These are phyloP conservation scores for Misopates orontium DNA, from an alignment of 257 asterid genomes.

Conservation along the genomic window DNA sequence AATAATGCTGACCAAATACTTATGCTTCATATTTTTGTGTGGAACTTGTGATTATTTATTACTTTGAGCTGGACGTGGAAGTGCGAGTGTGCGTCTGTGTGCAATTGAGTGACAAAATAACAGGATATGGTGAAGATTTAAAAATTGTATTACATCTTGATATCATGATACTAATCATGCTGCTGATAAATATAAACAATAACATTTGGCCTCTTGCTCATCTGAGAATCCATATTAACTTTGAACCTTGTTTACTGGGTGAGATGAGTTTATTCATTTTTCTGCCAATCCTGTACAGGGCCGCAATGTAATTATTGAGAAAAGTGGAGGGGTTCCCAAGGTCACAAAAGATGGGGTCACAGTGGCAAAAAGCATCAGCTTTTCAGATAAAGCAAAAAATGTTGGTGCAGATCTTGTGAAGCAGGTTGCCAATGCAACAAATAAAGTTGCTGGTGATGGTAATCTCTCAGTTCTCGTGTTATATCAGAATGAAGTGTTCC, in stretches of 20 bases:
- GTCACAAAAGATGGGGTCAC: slow-evolving; percentile 93
- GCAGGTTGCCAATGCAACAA: slow-evolving; percentile 89
- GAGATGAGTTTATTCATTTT: slow-evolving; percentile 14
- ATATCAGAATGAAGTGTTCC: slow-evolving; percentile 10
- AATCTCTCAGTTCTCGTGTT: slow-evolving; percentile 36
- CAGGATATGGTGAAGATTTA: slow-evolving; percentile 14
- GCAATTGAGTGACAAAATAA: background rate
- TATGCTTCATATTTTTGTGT: background rate
- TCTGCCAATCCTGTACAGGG: slow-evolving; percentile 54
- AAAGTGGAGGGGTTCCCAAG: slow-evolving; percentile 54
- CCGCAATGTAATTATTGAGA: slow-evolving; percentile 71
- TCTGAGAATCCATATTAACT: slow-evolving; percentile 1
- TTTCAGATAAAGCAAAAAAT: slow-evolving; percentile 68
- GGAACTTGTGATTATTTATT: background rate
- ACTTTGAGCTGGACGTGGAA: background rate
- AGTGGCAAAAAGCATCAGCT: slow-evolving; percentile 83
- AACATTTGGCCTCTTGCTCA: background rate
- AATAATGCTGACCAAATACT: background rate
- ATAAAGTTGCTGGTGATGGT: slow-evolving; percentile 92
- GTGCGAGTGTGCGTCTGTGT: too few species aligned
- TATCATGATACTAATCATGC: background rate
- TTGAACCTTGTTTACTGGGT: slow-evolving; percentile 7
- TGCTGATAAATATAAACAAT: background rate
- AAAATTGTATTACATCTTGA: background rate
- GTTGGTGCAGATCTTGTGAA: slow-evolving; percentile 89